Conservation (phyloP, 2,329 filamentous ascomycete genomes). For the Fusarium domesticum region DNA sequence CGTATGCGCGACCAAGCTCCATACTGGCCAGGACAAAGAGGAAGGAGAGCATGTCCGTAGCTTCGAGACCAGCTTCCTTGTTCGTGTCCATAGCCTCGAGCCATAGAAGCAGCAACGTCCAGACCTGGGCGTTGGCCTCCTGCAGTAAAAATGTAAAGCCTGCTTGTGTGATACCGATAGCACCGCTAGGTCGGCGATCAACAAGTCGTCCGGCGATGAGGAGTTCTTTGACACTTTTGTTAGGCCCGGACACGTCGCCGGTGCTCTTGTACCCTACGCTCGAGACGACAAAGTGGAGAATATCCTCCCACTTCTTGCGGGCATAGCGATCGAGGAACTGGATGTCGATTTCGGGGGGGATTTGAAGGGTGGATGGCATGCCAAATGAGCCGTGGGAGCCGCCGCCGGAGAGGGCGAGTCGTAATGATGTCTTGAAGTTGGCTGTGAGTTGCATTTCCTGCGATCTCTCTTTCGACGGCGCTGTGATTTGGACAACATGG, state of each 20-base stretch:
- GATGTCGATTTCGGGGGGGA: conserved; percentile 63
- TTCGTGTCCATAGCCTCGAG: conserved; percentile 72
- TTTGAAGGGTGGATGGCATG: conserved; percentile 68
- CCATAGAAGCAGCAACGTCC: conserved; percentile 91
- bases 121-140: conserved; percentile 94
- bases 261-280: conserved; percentile 57
- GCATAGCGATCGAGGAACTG: conserved; percentile 81
- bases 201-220: conserved; percentile 80
- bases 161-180: conserved; percentile 78
- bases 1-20: conserved; percentile 88
- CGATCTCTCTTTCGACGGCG: conserved; percentile 57
- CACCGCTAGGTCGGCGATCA: conserved; percentile 60
- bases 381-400: conserved; percentile 87
- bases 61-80: conserved; percentile 66
- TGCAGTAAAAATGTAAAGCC: conserved; percentile 95
- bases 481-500: conserved; percentile 75
- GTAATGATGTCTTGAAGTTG: conserved; percentile 80
- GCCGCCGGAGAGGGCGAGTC: conserved; percentile 82
- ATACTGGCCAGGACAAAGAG: conserved; percentile 93
- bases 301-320: conserved; percentile 88
- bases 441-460: conserved; percentile 73
- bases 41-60: conserved; percentile 92
- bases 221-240: conserved; percentile 78
- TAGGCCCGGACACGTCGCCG: conserved; percentile 53
- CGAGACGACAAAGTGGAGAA: conserved; percentile 91